Evolutionary conservation across 2,329 filamentous ascomycete genomes (phyloP).

Genomic region (Chaetomiaceae sp.): DNA sequence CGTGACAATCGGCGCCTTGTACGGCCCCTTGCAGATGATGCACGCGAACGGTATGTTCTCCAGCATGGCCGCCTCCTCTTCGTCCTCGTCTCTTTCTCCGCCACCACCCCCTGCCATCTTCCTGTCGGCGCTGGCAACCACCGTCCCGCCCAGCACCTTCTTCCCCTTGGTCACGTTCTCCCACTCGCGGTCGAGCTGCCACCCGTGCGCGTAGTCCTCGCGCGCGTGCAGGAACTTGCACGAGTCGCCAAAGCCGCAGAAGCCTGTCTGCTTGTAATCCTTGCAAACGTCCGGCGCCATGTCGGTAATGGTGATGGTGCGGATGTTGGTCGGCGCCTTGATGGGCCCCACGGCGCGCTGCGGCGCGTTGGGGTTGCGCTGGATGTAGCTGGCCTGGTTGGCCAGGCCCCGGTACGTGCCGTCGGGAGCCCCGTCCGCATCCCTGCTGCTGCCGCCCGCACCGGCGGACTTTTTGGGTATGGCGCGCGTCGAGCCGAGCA

Average conservation of each 20-base stretch:
- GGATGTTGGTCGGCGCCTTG: constrained; percentile 82
- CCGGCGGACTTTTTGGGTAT: constrained; percentile 22
- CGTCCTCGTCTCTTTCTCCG: constrained; percentile 46
- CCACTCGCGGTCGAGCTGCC: constrained; percentile 94
- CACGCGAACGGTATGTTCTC: constrained; percentile 86
- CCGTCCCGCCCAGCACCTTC: constrained; percentile 54
- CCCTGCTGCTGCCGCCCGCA: not conserved
- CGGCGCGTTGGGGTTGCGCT: constrained; percentile 72
- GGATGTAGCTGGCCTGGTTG: constrained; percentile 67
- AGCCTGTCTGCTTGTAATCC: constrained; percentile 55
- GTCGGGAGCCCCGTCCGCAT: constrained; percentile 35
- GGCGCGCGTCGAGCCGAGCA: constrained; percentile 51
- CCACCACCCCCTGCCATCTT: constrained; percentile 28
- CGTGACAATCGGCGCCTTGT: constrained; percentile 75
- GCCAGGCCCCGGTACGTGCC: constrained; percentile 73
- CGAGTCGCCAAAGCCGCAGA: constrained; percentile 66
- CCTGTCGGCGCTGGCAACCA: constrained; percentile 54
- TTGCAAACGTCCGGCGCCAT: constrained; percentile 93
- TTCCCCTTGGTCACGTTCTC: constrained; percentile 73
- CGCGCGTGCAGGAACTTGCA: constrained; percentile 77
- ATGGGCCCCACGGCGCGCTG: constrained; percentile 70
- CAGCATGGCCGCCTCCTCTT: constrained; percentile 65
- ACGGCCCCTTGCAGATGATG: constrained; percentile 74
- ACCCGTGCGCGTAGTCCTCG: constrained; percentile 81
- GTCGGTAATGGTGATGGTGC: constrained; percentile 84